Base-by-base conservation (phyloP, 805 yeast species). In the Saccharomycodes ludwigii region DNA sequence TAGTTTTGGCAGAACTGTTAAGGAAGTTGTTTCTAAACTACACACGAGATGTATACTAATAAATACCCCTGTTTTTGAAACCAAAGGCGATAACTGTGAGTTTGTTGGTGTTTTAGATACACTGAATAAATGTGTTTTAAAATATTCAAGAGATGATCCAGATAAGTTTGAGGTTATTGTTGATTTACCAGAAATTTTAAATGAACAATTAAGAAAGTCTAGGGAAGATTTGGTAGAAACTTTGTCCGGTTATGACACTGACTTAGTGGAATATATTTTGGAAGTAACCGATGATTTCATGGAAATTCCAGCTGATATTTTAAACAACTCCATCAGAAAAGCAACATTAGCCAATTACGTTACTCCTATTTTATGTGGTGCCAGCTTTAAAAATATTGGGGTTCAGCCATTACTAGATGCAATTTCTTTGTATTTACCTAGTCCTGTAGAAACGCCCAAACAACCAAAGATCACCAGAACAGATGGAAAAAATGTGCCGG, bases 341-440 rank as follows among this genome's bases (percentile, higher is more conserved):
- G 73, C 80, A 3, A 81, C 95, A 0, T 40, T 83, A 5, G 50
- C 52, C 1, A 66, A 68, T 29, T 53, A 58, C 23, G 64, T 82
- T 1, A 68, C 77, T 0, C 96, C 98, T 0, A 81, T 91, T 0
- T 56, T 86, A 22, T 85, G 96, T 54, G 98, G 98, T 9, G 81
- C 96, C 2, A 80, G 95, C 33, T 91, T 88, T 56, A 70, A 66
- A 42, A 88, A 88, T 51, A 80, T 88, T 28, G 98, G 98, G 17
- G 94, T 91, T 3, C 97, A 91, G 50, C 95, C 97, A 1, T 59
- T 91, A 30, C 56, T 91, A 55, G 96, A 88, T 54, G 86, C 93
- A 0, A 68, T 86, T 9, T 68, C 73, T 2, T 68, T 70, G 33
- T 91, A 69, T 44, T 58, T 91, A 12, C 97, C 98, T 0, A 73